Evolutionary conservation across 805 yeast species (phyloP).

Genomic region (Saturnispora bothae): DNA sequence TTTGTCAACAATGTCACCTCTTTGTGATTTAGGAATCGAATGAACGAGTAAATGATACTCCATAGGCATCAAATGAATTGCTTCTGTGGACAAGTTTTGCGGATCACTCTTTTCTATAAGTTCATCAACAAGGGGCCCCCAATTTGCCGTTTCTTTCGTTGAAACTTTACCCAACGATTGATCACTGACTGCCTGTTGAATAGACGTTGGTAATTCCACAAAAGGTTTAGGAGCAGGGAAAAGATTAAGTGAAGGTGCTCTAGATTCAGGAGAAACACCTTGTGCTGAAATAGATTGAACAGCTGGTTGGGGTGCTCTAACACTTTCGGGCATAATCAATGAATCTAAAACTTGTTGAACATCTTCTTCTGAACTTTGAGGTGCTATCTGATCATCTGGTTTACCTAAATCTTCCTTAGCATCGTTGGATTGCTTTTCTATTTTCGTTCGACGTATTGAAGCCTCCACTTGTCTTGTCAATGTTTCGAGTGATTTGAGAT

Average conservation of each 20-base stretch:
- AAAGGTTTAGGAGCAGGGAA: slow-evolving; percentile 22
- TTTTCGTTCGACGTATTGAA: slow-evolving; percentile 16
- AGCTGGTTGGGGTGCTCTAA: too few species aligned
- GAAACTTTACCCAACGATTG: slow-evolving; percentile 32
- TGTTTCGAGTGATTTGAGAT: slow-evolving; percentile 21
- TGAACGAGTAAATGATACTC: slow-evolving; percentile 31
- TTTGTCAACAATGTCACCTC: slow-evolving; percentile 26
- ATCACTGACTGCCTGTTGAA: slow-evolving; percentile 29
- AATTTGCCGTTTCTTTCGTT: slow-evolving; percentile 31
- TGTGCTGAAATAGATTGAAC: background rate
- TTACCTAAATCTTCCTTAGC: slow-evolving; percentile 16
- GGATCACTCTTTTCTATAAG: slow-evolving; percentile 26
- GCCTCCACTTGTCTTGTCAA: slow-evolving; percentile 23
- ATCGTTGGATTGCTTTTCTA: slow-evolving; percentile 12
- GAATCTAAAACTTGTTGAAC: slow-evolving; percentile 23
- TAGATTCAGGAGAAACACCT: background rate
- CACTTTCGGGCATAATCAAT: slow-evolving; percentile 10
- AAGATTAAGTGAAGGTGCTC: slow-evolving; percentile 3
- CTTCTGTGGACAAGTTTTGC: slow-evolving; percentile 10
- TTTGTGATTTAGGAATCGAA: slow-evolving; percentile 32
- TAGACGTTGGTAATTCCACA: slow-evolving; percentile 27
- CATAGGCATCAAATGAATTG: slow-evolving; percentile 15
- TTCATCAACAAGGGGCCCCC: slow-evolving; percentile 36
- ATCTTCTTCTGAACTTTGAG: slow-evolving; percentile 15
- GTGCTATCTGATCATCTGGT: slow-evolving; percentile 13